Base-by-base conservation (phyloP, 345 rosid genomes). In the Salix caprea region DNA sequence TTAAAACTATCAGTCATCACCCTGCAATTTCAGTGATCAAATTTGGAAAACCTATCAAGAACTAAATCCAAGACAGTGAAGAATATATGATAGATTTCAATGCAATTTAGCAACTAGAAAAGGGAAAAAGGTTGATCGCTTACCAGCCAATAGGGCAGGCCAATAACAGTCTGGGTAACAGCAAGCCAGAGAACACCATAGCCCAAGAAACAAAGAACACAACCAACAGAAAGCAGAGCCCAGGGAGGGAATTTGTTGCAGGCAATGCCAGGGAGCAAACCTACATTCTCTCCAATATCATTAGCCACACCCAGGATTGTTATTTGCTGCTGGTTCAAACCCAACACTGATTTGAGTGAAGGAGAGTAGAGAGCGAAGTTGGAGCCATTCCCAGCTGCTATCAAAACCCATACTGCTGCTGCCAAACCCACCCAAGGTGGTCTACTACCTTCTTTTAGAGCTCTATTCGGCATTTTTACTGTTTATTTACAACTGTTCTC, bases 341-440 rank as follows among this genome's bases (percentile, higher is more conserved):
- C 98, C 81, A 92, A 48, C 0, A 92, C 95, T 42, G 90, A 88
- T 86, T 96, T 96, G 34, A 96, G 79, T 2, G 93, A 83, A 6
- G 91, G 64, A 5, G 98, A 92, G 81, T 87, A 96, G 18, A 96
- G 92, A 4, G 98, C 94, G 86, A 96, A 96, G 82, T 87, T 96
- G 82, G 85, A 81, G 39, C 75, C 70, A 80, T 78, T 92, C 60
- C 95, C 99, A 1, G 97, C 92, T 0, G 93, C 81, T 58, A 91
- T 73, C 80, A 91, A 84, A 37, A 96, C 91, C 98, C 99, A 94
- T 0, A 90, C 87, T 9, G 99, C 99, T 0, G 99, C 98, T 1
- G 95, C 97, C 28, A 94, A 85, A 0, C 98, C 97, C 65, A 94
- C 92, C 99, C 99, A 96, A 2, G 99, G 99, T 13, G 99, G 98